These are phyloP conservation scores for Aspergillus funiculosus DNA, from an alignment of 495 filamentous ascomycete species.

Conservation along the genomic window DNA sequence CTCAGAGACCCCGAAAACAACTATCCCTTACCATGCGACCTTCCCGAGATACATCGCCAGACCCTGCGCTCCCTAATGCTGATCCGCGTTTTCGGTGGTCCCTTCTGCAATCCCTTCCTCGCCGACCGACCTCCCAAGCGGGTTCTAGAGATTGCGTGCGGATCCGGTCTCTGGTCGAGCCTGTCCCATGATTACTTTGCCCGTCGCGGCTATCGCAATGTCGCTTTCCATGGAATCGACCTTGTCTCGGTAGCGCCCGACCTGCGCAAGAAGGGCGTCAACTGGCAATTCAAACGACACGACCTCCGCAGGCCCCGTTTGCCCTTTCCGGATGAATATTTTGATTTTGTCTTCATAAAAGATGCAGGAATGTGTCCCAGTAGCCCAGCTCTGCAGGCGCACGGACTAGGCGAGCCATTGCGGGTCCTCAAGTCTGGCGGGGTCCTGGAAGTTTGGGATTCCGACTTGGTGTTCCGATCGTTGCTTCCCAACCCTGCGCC, in stretches of 20 bases:
- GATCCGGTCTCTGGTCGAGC: slow-evolving; percentile 83
- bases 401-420: slow-evolving; percentile 66
- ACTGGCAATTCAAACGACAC: slow-evolving; percentile 85
- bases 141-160: slow-evolving; percentile 84
- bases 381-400: slow-evolving; percentile 55
- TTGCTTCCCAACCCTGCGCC: slow-evolving; percentile 68
- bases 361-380: slow-evolving; percentile 67
- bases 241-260: slow-evolving; percentile 71
- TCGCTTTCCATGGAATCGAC: slow-evolving; percentile 80
- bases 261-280: slow-evolving; percentile 65
- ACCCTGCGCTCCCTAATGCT: slow-evolving; percentile 76
- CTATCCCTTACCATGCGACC: slow-evolving; percentile 85
- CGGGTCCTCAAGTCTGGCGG: slow-evolving; percentile 76
- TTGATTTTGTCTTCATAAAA: slow-evolving; percentile 87
- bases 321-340: slow-evolving; percentile 77
- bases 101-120: slow-evolving; percentile 66
- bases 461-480: slow-evolving; percentile 70
- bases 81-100: slow-evolving; percentile 70
- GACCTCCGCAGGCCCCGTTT: slow-evolving; percentile 69
- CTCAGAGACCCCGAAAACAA: slow-evolving; percentile 66
- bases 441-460: slow-evolving; percentile 80
- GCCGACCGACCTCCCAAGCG: slow-evolving; percentile 61
- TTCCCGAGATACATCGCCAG: slow-evolving; percentile 82
- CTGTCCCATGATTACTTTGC: slow-evolving; percentile 73
- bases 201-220: slow-evolving; percentile 51